Evolutionary conservation across 768 basidiomycete genomes (phyloP), one percentile per base, ranked within the genome.

Genomic region (Pulveroboletus sp.): DNA sequence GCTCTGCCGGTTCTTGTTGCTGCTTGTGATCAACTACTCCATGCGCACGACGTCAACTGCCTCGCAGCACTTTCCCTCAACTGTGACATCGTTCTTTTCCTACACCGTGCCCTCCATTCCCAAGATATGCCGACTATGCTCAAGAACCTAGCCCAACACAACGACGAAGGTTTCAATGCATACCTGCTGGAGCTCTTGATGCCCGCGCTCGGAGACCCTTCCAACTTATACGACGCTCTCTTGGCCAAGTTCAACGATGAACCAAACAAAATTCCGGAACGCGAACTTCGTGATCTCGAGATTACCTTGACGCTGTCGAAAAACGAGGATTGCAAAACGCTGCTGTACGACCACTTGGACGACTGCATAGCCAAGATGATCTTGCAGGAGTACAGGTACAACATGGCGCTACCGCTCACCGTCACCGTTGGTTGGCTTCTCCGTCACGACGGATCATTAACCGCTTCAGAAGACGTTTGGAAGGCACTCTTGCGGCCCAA

Each of bases 351-450:
- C 17, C 41, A 49, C 27, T 24, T 49, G 16, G 34, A 49, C 22
- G 26, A 19, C n/a, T 46, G 26, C 26, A 46, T 46, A 19, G 20
- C 17, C 26, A 42, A 1, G 48, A 36, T 49, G 19, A 26, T 32
- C 8, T 37, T 47, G 11, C 22, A 26, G 13, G 35, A 27, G 3
- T 31, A 20, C 41, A 41, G n/a, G 13, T 22, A 35, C 34, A 5
- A 26, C 26, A 43, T 43, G 40, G 42, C 48, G 5, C 20, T 49
- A 5, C 41, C 48, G 16, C 19, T 43, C 14, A 17, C 48, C 6
- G 41, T 43, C 20, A 37, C 43, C 11, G 41, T 49, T 1, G 41
- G 41, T 29, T 43, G 41, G 48, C 48, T 49, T n/a, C 35, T 43
- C 13, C 48, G 48, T 17, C 48, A 24, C 16, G 34, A 49, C 22